phyloP scores from a whole-genome alignment of 352 stramenopile species.

The Nothophytophthora sp. region DNA sequence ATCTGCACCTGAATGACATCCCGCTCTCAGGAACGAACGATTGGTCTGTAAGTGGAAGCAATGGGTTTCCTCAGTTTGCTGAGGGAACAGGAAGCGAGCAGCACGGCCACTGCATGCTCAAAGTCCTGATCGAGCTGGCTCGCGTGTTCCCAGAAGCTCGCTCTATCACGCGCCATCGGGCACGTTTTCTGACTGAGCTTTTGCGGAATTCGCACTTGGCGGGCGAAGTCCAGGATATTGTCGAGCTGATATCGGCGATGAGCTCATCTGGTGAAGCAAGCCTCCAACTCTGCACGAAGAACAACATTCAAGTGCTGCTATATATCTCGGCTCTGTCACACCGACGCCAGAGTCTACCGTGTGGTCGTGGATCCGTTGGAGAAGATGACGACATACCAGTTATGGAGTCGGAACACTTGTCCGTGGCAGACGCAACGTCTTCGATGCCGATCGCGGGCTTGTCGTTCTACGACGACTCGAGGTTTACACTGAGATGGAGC shows the following conservation, averaged over 20 bases:
- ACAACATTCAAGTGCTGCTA: slow-evolving; percentile 60
- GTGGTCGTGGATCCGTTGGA: slow-evolving; percentile 11
- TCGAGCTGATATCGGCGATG: slow-evolving; percentile 63
- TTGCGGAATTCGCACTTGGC: slow-evolving; percentile 51
- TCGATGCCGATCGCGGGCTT: slow-evolving; percentile 70
- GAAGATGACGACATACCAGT: slow-evolving; percentile 64
- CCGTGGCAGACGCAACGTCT: slow-evolving; percentile 41
- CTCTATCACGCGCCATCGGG: slow-evolving; percentile 41
- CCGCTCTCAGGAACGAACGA: slow-evolving; percentile 33
- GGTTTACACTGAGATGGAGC: slow-evolving; percentile 67
- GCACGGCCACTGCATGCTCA: slow-evolving; percentile 61
- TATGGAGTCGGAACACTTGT: slow-evolving; percentile 57
- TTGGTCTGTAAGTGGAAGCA: slow-evolving; percentile 37
- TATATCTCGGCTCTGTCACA: slow-evolving; percentile 68
- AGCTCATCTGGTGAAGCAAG: slow-evolving; percentile 42
- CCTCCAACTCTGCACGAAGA: slow-evolving; percentile 50
- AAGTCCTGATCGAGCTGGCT: slow-evolving; percentile 68
- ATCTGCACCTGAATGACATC: slow-evolving; percentile 52
- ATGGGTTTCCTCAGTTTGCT: slow-evolving; percentile 21
- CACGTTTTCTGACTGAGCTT: slow-evolving; percentile 52
- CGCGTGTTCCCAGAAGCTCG: slow-evolving; percentile 59
- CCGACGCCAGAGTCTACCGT: slow-evolving; percentile 14
- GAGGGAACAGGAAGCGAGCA: slow-evolving; percentile 35
- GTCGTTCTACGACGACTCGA: slow-evolving; percentile 60
- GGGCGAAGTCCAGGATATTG: slow-evolving; percentile 61